Percentiles rank a stretch among this genome's conserved stretches.
Evolutionary conservation across 345 rosid species (phyloP).

Genomic region (Populus tremula): DNA sequence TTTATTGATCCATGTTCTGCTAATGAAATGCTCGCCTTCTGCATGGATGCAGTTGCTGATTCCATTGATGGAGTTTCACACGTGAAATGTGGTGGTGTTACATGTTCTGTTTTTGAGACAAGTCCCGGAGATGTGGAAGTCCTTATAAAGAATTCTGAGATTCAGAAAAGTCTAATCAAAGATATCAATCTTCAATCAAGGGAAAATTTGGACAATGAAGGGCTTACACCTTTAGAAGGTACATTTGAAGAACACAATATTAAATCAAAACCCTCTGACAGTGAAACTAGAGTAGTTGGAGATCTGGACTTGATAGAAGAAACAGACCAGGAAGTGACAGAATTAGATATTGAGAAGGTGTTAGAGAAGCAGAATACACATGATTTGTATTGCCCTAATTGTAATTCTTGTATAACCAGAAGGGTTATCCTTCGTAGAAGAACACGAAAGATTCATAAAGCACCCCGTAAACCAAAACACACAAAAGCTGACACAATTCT

Average conservation of each 20-base stretch:
- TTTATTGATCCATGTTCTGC: neutral
- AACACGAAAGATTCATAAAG: slow-evolving; percentile 32
- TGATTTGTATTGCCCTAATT: slow-evolving; percentile 77
- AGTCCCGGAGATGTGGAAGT: slow-evolving; percentile 3
- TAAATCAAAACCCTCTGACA: slow-evolving; percentile 13
- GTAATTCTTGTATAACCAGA: slow-evolving; percentile 68
- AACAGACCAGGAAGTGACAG: slow-evolving; percentile 40
- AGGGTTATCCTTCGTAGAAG: slow-evolving; percentile 58
- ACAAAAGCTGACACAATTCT: slow-evolving; percentile 1
- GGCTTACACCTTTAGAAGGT: slow-evolving; percentile 13
- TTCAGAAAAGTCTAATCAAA: slow-evolving; percentile 12
- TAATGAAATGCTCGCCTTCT: slow-evolving; percentile 8
- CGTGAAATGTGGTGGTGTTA: slow-evolving; percentile 25
- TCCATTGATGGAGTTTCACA: slow-evolving; percentile 26
- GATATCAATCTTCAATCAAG: slow-evolving; percentile 14
- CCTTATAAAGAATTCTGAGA: slow-evolving; percentile 20
- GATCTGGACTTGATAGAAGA: slow-evolving; percentile 43
- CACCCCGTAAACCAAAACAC: slow-evolving; percentile 23
- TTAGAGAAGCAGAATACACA: slow-evolving; percentile 70
- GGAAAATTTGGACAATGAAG: slow-evolving; percentile 13
- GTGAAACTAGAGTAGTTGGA: slow-evolving; percentile 16
- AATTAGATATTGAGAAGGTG: slow-evolving; percentile 56
- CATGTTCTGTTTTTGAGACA: slow-evolving; percentile 16
- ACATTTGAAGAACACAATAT: neutral
- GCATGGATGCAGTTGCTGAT: slow-evolving; percentile 43